Base-by-base conservation (phyloP, 148 eudicot genomes). In the Cornus florida region DNA sequence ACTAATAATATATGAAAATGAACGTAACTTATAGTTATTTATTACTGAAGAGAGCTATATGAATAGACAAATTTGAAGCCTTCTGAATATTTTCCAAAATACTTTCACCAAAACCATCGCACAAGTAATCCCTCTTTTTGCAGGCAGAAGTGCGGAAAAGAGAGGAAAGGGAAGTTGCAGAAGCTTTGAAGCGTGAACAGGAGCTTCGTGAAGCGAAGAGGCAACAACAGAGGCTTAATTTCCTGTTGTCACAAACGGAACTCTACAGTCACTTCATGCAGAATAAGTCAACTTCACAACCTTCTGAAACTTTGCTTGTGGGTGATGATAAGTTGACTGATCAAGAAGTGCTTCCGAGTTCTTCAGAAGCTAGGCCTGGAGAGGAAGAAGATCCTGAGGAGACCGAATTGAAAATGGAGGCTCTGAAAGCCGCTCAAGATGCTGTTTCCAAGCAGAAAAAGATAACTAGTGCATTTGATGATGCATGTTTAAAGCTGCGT, bases 211-310 rank as follows among this genome's bases (percentile, higher is more conserved):
- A 96, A 87, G 95, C 97, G 62, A 92, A 86, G 84, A 89, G 99
- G 82, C 98, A 93, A 75, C 92, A 96, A 83, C 97, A 96, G 82
- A 90, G 99, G 88, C 97, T 96, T 78, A 96, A 96, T 82, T 96
- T 96, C 81, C 88, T 96, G 73, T 72, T 96, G 86, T 93, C 99
- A 69, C 99, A 96, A 84, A 96, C 99, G 68, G 99, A 96, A 88
- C 93, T 96, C 73, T 96, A 88, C 78, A 94, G 99, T 80, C 99
- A 96, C 82, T 96, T 96, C 84, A 96, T 96, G 99, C 97, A 94
- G 81, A 96, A 96, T 81, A 96, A 93, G 88, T 67, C 94, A 69
- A 79, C 86, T 78, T 80, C 80, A 67, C 92, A 88, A 72, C 80
- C 92, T 14, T 84, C 93, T 38, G 98, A 89, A 70, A 73, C 78